phyloP scores from a whole-genome alignment of 2,329 filamentous ascomycete genomes.

The Didymella glomerata region DNA sequence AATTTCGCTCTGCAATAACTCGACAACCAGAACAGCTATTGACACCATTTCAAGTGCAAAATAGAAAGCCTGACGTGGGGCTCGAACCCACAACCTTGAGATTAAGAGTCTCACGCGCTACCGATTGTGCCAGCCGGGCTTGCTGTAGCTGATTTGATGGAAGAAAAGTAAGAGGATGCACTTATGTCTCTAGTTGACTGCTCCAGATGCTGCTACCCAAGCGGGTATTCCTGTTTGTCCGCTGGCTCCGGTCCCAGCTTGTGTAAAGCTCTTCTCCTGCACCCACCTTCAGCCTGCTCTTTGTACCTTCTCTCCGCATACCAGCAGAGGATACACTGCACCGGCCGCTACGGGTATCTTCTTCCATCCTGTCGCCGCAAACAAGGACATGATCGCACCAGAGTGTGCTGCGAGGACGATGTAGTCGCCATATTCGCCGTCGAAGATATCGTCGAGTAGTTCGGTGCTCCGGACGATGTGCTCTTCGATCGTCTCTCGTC shows the following conservation, averaged over 20 bases:
- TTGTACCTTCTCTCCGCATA: slow-evolving; percentile 7
- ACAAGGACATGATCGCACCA: slow-evolving; percentile 61
- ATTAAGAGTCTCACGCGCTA: slow-evolving; percentile 33
- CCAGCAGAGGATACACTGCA: slow-evolving; percentile 26
- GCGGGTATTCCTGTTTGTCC: too few relatives aligned
- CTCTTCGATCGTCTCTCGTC: slow-evolving; percentile 16
- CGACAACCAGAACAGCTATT: neutral
- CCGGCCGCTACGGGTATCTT: slow-evolving; percentile 25
- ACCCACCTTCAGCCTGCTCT: neutral
- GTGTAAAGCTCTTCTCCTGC: neutral
- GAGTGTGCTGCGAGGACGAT: slow-evolving; percentile 64
- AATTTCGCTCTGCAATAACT: neutral
- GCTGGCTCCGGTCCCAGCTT: neutral
- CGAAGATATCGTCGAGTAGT: slow-evolving; percentile 61
- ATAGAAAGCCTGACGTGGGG: slow-evolving; percentile 49
- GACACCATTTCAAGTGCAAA: slow-evolving; percentile 4
- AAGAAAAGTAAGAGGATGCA: accelerated
- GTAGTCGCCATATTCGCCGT: slow-evolving; percentile 52
- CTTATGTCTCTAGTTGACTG: too few relatives aligned
- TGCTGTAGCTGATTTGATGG: slow-evolving; percentile 20
- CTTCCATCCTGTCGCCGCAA: slow-evolving; percentile 58
- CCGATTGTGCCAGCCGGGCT: slow-evolving; percentile 43
- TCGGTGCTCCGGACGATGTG: slow-evolving; percentile 10
- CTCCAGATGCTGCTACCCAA: neutral
- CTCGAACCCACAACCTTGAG: slow-evolving; percentile 59